A percentile compares a stretch with the other conserved stretches of the same genome.
These are phyloP conservation scores for Rhynchospora breviuscula DNA, from an alignment of 176 grass and related monocot genomes.

Conservation along the genomic window DNA sequence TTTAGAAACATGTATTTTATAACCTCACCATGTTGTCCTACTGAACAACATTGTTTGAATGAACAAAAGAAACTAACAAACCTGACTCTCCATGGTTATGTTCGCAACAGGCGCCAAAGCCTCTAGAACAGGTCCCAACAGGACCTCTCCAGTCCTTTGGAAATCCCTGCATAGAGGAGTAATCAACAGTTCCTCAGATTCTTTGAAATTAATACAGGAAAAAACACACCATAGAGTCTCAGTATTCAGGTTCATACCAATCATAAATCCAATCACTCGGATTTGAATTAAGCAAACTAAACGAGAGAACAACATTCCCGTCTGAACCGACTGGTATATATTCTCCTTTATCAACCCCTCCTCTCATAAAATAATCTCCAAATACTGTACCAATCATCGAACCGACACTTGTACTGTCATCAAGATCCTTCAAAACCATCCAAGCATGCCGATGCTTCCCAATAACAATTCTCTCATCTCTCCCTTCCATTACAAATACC, in stretches of 20 bases:
- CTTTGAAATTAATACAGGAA: neutral
- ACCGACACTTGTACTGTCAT: conserved; percentile 28
- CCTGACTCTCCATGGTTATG: conserved; percentile 95
- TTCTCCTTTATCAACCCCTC: conserved; percentile 61
- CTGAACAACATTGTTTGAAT: neutral
- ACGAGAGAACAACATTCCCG: conserved; percentile 73
- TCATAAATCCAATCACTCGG: conserved; percentile 73
- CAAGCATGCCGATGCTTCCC: conserved; percentile 91
- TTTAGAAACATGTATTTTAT: neutral
- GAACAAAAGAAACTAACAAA: conserved; percentile 27
- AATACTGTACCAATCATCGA: conserved; percentile 49
- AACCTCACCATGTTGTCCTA: neutral
- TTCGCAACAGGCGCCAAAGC: conserved; percentile 71
- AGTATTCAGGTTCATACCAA: conserved; percentile 54
- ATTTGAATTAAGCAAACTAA: conserved; percentile 88
- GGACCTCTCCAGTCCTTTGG: conserved; percentile 57
- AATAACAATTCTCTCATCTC: conserved; percentile 30
- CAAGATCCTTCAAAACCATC: conserved; percentile 38
- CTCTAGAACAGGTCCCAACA: conserved; percentile 70
- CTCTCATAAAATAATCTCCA: conserved; percentile 63
- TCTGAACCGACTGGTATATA: conserved; percentile 93
- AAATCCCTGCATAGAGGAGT: conserved; percentile 59
- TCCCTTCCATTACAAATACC: conserved; percentile 46
- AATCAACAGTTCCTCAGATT: conserved; percentile 22
- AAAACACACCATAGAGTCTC: neutral